phyloP scores from a whole-genome alignment of 371 early-diverging fungal species.

The Syncephalastrum racemosum region DNA sequence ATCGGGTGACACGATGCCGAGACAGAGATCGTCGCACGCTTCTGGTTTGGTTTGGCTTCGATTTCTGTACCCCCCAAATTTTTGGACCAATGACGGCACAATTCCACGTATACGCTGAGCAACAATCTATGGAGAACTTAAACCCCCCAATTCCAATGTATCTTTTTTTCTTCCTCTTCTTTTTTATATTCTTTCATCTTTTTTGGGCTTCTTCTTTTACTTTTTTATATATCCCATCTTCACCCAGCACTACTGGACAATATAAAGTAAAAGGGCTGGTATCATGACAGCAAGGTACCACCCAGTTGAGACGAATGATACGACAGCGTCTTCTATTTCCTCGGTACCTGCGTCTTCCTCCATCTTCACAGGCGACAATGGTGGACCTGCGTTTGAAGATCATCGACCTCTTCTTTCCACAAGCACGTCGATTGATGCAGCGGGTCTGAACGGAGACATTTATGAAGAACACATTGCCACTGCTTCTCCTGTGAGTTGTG shows the following conservation, averaged over 20 bases:
- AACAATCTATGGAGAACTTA: too few species aligned
- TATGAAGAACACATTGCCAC: conserved; percentile 13
- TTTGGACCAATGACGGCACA: too few species aligned
- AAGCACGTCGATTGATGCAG: conserved; percentile 9
- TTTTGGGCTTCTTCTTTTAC: conserved; percentile 2
- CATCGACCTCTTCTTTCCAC: conserved; percentile 24
- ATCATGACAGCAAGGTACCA: conserved; percentile 28
- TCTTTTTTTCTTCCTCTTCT: conserved; percentile 2
- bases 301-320: conserved; percentile 25
- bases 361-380: conserved; percentile 10
- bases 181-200: conserved; percentile 2
- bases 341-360: conserved; percentile 26
- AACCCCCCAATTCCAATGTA: background rate
- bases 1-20: too few species aligned
- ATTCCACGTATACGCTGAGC: too few species aligned
- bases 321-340: conserved; percentile 28
- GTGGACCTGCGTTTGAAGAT: conserved; percentile 19
- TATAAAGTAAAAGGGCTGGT: background rate
- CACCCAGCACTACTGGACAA: background rate
- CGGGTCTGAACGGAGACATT: background rate
- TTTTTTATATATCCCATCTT: conserved; percentile 8
- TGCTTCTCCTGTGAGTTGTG: conserved; percentile 37
- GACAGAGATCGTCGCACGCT: too few species aligned
- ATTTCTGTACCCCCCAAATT: too few species aligned
- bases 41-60: too few species aligned